Percentiles rank a stretch among this genome's conserved stretches.
Evolutionary conservation across 257 asterid species (phyloP).

Genomic region (Cruciata laevipes): DNA sequence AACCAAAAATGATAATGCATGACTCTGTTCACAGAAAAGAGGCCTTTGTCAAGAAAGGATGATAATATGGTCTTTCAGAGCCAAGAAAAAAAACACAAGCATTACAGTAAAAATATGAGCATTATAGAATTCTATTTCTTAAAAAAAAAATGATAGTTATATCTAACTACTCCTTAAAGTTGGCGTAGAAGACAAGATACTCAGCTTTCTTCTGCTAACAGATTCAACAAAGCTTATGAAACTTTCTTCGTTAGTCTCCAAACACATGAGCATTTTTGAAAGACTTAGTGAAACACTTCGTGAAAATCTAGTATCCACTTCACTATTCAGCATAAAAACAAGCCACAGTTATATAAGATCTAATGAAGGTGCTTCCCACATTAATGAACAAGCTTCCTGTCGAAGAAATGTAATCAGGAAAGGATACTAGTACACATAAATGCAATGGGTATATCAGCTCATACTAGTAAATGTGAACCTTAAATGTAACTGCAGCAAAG

Average conservation of each 20-base stretch:
- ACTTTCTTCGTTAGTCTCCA: neutral
- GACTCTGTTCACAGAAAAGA: slow-evolving; percentile 45
- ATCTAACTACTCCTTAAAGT: too few species aligned
- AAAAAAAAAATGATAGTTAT: too few species aligned
- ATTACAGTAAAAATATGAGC: too few species aligned
- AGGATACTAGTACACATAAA: neutral
- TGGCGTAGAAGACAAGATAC: neutral
- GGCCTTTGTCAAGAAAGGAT: neutral
- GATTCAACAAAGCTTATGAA: neutral
- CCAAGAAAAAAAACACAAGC: neutral
- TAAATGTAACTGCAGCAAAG: neutral
- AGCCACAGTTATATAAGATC: neutral
- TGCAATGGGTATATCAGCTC: neutral
- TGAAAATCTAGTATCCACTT: neutral
- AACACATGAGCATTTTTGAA: neutral
- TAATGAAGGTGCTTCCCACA: neutral
- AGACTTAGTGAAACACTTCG: neutral
- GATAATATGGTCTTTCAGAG: neutral
- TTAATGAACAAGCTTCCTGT: neutral
- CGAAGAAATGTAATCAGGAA: neutral
- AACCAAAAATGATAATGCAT: slow-evolving; percentile 48
- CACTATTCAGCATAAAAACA: neutral
- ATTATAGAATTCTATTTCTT: too few species aligned
- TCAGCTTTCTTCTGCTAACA: neutral
- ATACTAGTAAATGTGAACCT: neutral